These are phyloP conservation scores for Gossypium bickii DNA, from an alignment of 345 rosid species.

Conservation along the genomic window DNA sequence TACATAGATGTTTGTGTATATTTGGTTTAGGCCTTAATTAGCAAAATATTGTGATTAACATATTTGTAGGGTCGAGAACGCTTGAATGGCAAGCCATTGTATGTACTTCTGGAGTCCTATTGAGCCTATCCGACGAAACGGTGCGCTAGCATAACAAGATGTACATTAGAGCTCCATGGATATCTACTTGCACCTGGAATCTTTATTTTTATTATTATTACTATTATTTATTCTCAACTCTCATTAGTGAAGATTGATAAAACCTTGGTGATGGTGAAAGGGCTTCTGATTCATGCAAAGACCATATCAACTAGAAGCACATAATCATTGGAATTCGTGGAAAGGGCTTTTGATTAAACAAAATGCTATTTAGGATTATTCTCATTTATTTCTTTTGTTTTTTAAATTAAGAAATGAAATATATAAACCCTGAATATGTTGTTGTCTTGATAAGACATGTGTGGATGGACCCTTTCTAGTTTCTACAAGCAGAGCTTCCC, in stretches of 20 bases:
- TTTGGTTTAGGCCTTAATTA: not conserved
- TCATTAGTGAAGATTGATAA: constrained; percentile 15
- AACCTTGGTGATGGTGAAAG: constrained; percentile 17
- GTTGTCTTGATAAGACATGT: too few species aligned
- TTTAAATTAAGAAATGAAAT: too few species aligned
- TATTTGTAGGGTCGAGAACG: constrained; percentile 56
- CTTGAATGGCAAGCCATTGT: constrained; percentile 53
- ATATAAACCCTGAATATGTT: too few species aligned
- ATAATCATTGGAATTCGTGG: constrained; percentile 23
- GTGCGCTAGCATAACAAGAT: constrained; percentile 10
- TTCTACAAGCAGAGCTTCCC: too few species aligned
- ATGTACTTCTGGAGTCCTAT: constrained; percentile 59
- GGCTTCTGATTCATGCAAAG: not conserved
- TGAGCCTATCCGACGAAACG: constrained; percentile 17
- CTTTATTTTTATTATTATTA: not conserved
- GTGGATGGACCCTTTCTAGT: too few species aligned
- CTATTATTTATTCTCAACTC: not conserved
- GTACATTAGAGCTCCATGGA: constrained; percentile 26
- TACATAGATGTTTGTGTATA: too few species aligned
- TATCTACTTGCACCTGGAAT: constrained; percentile 14
- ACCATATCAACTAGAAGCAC: constrained; percentile 4
- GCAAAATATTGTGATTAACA: too few species aligned
- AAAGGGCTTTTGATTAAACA: not conserved
- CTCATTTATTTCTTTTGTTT: too few species aligned
- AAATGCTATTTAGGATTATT: not conserved